Evolutionary conservation across 176 grass and related monocot species (phyloP), one percentile per base, ranked within the genome.

Genomic region (Leersia perrieri): DNA sequence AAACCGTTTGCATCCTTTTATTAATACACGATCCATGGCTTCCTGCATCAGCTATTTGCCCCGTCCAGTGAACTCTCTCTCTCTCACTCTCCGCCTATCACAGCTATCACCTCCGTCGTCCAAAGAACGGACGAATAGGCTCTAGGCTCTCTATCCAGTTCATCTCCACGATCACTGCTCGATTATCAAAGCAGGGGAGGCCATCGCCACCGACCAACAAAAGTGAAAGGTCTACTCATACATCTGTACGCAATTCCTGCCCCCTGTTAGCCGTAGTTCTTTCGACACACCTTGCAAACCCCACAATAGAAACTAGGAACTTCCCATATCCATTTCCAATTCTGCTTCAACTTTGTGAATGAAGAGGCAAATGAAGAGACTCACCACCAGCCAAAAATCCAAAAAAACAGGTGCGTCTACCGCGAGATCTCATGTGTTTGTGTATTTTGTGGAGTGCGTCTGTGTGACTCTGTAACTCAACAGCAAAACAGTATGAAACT

Each of bases 341-440:
- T 76, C 58, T 30, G 11, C 11, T 40, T 41, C 76, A 45, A 29
- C 26, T 30, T 51, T 29, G 34, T 22, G 23, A 25, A 89, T 85
- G 87, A 81, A 66, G 72, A 66, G 71, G 77, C 82, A 88, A 20
- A 74, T 72, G 11, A 88, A 84, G 87, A 89, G 76, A 76, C 49
- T 58, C 66, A 38, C 66, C 9, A 12, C 58, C 79, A 53, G 73
- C 79, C 45, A 45, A 28, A 78, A 51, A 51, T 78, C 78, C n/a
- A 58, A 61, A 4, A 79, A 86, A 23, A 36, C 47, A 90, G 88
- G 88, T 90, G 74, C 20, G 38, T 25, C 33, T 67, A 29, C 81
- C 4, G 25, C 9, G 3, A 32, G 22, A 66, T 77, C 60, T 73
- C 4, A 30, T 36, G 11, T 60, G 45, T 73, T 77, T n/a, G 2